Percentiles rank a stretch among this genome's conserved stretches.
phyloP scores from a whole-genome alignment of 768 basidiomycete species.

The Tubosaeta brunneosetosa region DNA sequence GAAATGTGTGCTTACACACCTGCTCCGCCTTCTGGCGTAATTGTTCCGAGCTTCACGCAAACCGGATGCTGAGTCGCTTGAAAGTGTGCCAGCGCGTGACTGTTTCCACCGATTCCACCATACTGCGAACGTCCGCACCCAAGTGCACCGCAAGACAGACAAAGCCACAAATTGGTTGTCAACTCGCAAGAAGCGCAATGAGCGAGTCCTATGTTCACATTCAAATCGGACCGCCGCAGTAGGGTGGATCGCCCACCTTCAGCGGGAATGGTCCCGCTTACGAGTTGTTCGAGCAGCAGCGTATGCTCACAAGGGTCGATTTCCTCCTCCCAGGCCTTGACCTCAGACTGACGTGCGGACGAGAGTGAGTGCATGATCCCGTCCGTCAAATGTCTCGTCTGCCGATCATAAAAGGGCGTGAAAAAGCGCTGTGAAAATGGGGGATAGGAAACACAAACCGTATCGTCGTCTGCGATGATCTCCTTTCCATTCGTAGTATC shows the following conservation, averaged over 20 bases:
- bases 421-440: not conserved
- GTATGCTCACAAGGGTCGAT: constrained; percentile 83
- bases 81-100: constrained; percentile 83
- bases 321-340: constrained; percentile 98
- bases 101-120: constrained; percentile 79
- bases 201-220: constrained; percentile 53
- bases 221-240: not conserved
- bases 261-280: constrained; percentile 20
- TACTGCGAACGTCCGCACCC: constrained; percentile 87
- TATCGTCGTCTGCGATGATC: constrained; percentile 35
- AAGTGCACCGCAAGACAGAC: constrained; percentile 83
- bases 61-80: constrained; percentile 68
- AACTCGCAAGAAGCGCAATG: constrained; percentile 82
- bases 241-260: constrained; percentile 16
- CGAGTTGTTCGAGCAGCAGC: constrained; percentile 46
- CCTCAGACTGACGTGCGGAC: constrained; percentile 88
- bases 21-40: constrained; percentile 89
- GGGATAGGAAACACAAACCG: constrained; percentile 22
- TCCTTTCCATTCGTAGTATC: constrained; percentile 46
- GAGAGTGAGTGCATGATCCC: constrained; percentile 78
- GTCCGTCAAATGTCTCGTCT: constrained; percentile 56
- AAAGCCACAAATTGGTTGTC: constrained; percentile 92
- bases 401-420: not conserved
- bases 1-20: constrained; percentile 44
- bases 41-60: constrained; percentile 92